Evolutionary conservation across 164 flowering plant genomes (phyloP).

Genomic region (Saururus chinensis): DNA sequence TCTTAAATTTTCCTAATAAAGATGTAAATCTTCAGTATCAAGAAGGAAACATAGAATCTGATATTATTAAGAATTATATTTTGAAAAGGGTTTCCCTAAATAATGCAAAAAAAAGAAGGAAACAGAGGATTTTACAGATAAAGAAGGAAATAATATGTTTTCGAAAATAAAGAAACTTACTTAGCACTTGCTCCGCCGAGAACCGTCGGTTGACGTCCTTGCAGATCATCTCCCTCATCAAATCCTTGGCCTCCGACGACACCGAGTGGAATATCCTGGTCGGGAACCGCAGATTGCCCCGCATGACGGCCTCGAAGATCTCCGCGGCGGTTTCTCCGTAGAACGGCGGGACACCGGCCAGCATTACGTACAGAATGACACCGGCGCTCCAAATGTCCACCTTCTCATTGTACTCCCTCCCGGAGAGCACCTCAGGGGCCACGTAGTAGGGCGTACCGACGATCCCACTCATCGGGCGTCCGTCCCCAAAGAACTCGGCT

Average conservation of each 20-base stretch:
- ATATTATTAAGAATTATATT: too few species aligned
- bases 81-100: too few species aligned
- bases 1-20: too few species aligned
- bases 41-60: too few species aligned
- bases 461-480: constrained; percentile 33
- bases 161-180: constrained; percentile 36
- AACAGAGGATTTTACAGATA: too few species aligned
- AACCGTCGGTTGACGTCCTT: constrained; percentile 55
- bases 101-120: too few species aligned
- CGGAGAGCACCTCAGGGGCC: constrained; percentile 71
- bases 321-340: constrained; percentile 56
- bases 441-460: constrained; percentile 92
- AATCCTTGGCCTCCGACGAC: constrained; percentile 61
- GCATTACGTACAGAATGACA: constrained; percentile 60
- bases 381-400: constrained; percentile 88
- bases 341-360: constrained; percentile 73
- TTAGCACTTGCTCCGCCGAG: constrained; percentile 72
- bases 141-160: too few species aligned
- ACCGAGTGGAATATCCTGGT: constrained; percentile 35
- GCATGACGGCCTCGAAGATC: constrained; percentile 60
- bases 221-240: constrained; percentile 58
- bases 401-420: constrained; percentile 60
- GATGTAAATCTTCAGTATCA: too few species aligned
- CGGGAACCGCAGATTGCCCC: constrained; percentile 65
- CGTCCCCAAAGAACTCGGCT: constrained; percentile 32